Base-by-base conservation (phyloP, 305 asterid species). In the Galium porrigens region DNA sequence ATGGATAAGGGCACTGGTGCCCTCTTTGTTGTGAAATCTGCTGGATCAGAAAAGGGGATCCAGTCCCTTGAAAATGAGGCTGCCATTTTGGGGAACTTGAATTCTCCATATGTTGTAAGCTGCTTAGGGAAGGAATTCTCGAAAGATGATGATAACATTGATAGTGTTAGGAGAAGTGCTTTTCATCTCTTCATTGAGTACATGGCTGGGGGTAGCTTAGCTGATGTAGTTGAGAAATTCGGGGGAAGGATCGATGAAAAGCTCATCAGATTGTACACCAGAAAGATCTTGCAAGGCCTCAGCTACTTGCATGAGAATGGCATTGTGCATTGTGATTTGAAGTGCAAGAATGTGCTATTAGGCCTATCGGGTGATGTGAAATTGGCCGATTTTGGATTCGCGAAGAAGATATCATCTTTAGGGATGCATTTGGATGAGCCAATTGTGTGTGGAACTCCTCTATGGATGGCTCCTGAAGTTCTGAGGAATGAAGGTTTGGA, bases 401-500 rank as follows among this genome's bases (percentile, higher is more conserved):
- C 64, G 15, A 59, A 17, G 64, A 59, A 59, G 41, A 25, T 52
- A 0, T 52, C 57, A 0, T 6, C 57, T 6, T 52, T 3, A 0
- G 11, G 12, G 18, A 34, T 17, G 29, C 29, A 32, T 11, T 32
- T 58, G 44, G 5, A 5, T 6, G 36, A 58, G 39, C 22, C 63
- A 34, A 33, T 32, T 8, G 46, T 17, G 10, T 37, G 64, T n/a
- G 64, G 64, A 59, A 59, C 64, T 34, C 64, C 49, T 36, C 41
- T 59, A 25, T 59, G 64, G 64, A 59, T 59, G 64, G 64, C 64
- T 34, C 64, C 64, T 59, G 64, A 59, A 59, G 64, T 59, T 59
- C 11, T 59, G 49, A 59, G 64, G 15, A 59, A 59, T 59, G 64
- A 59, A 6, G 14, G 64, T 25, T 59, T 59, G 32, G 64, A 59